Evolutionary conservation across 2,329 filamentous ascomycete species (phyloP), one percentile per base, ranked within the genome.

Genomic region (Leptographium radiaticola): DNA sequence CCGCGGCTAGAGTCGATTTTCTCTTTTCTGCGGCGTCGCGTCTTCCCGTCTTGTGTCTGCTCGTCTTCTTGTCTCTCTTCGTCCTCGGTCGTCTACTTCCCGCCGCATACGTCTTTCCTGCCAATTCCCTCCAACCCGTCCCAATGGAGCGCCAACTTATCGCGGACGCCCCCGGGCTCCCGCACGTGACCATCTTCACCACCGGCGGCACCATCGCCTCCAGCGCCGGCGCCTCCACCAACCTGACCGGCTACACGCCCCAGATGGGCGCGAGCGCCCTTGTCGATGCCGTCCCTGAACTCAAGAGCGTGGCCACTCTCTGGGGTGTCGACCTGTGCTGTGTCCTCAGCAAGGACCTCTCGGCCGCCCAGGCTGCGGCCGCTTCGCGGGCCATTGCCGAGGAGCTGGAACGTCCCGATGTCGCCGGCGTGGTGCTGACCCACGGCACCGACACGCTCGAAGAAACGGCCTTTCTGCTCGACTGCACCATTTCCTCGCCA

Each of bases 391-490:
- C 68, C 53, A 73, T 81, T 52, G 74, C 76, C 53, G 57, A 57
- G 7, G 74, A 76, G 53, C 67, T 80, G 5, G 70, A 72, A 31
- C 63, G 61, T 54, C 66, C 66, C n/a, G 59, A 65, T 50, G 66
- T 65, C 38, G 65, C 68, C 65, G 79, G 74, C 39, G 76, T 75
- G 8, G 76, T 83, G 7, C 67, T 85, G 52, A 83, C 81, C 0
- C 81, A 84, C 60, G 81, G 81, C 49, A 84, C 81, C 10, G 81
- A 85, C 60, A 82, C 78, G 0, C 69, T 84, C 1, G 80, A 83
- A 60, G 80, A 84, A 64, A 75, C 76, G 0, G 76, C 79, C 10
- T 83, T 83, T 67, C 83, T 82, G 67, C 67, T 84, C 10, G 76
- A 83, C 57, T 65, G 77, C 4, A 80, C 77, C 0, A 63, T 82